Conservation (phyloP, 805 yeast species). For the Zygosaccharomyces bisporus region DNA sequence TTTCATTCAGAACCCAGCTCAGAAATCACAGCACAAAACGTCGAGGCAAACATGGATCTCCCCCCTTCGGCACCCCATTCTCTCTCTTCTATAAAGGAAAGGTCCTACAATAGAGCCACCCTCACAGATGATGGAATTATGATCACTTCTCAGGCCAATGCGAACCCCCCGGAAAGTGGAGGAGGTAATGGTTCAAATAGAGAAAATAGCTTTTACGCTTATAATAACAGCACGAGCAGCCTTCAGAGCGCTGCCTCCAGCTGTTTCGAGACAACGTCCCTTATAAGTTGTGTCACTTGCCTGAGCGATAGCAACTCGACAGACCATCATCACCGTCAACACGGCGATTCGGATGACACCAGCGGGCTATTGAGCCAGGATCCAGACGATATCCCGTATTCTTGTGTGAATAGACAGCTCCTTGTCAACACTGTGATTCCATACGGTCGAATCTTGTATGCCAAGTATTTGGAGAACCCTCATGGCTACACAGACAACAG, state of each 20-base stretch:
- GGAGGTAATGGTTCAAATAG: conserved; percentile 4
- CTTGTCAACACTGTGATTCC: conserved; percentile 36
- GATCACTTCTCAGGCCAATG: conserved; percentile 31
- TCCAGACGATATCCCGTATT: conserved; percentile 16
- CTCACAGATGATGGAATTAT: conserved; percentile 37
- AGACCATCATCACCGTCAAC: conserved; percentile 13
- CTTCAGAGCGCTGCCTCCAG: conserved; percentile 8
- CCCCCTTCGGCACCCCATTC: conserved; percentile 10
- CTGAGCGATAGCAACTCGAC: conserved; percentile 17
- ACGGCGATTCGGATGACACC: conserved; percentile 1
- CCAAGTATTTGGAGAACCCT: conserved; percentile 22
- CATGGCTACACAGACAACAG: conserved; percentile 10
- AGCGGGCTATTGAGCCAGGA: conserved; percentile 1
- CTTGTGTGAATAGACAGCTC: conserved; percentile 31
- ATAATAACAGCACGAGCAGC: conserved; percentile 8
- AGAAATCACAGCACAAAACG: conserved; percentile 11
- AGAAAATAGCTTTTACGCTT: conserved; percentile 7
- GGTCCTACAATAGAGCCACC: conserved; percentile 26
- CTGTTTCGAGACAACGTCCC: conserved; percentile 33
- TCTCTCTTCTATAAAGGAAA: conserved; percentile 8
- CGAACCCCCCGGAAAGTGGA: conserved; percentile 1
- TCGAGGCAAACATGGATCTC: conserved; percentile 13
- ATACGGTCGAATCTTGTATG: conserved; percentile 31
- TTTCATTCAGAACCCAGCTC: conserved; percentile 13
- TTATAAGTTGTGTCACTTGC: conserved; percentile 38